These are phyloP conservation scores for Xylaria multiplex DNA, from an alignment of 2,329 filamentous ascomycete genomes.

Conservation along the genomic window DNA sequence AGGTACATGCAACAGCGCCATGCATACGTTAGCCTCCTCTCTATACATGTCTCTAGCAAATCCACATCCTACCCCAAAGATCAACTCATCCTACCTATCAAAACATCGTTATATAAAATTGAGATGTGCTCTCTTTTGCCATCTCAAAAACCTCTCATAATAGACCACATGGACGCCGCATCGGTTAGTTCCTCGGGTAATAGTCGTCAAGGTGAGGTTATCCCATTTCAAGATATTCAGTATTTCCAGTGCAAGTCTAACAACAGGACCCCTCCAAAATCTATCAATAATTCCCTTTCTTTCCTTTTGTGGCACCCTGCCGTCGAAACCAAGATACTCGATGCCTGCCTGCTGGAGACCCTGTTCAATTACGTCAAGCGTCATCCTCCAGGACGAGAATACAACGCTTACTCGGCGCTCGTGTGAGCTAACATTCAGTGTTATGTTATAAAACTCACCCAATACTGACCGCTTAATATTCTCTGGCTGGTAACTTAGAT, in stretches of 20 bases:
- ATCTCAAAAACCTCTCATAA: background rate
- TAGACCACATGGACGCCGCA: slow-evolving; percentile 17
- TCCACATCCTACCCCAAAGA: background rate
- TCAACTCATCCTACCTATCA: background rate
- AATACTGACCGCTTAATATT: slow-evolving; percentile 10
- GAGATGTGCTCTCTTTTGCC: background rate
- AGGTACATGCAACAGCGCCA: too few relatives aligned
- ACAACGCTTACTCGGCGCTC: slow-evolving; percentile 54
- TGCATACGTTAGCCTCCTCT: too few relatives aligned
- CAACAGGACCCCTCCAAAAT: slow-evolving; percentile 52
- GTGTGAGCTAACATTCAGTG: background rate
- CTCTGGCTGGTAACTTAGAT: background rate
- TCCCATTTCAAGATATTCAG: slow-evolving; percentile 20
- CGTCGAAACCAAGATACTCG: slow-evolving; percentile 57
- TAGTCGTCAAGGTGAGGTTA: background rate
- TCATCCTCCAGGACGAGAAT: slow-evolving; percentile 62
- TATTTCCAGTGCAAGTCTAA: slow-evolving; percentile 42
- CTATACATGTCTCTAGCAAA: background rate
- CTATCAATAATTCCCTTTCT: slow-evolving; percentile 53
- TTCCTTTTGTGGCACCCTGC: slow-evolving; percentile 55
- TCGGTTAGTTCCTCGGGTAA: background rate
- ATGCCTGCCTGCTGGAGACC: slow-evolving; percentile 53
- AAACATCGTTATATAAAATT: background rate
- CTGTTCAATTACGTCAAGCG: slow-evolving; percentile 57
- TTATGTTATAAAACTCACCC: background rate